Evolutionary conservation across 169 alveolate genomes (phyloP).

Genomic region (Perkinsus marinus): DNA sequence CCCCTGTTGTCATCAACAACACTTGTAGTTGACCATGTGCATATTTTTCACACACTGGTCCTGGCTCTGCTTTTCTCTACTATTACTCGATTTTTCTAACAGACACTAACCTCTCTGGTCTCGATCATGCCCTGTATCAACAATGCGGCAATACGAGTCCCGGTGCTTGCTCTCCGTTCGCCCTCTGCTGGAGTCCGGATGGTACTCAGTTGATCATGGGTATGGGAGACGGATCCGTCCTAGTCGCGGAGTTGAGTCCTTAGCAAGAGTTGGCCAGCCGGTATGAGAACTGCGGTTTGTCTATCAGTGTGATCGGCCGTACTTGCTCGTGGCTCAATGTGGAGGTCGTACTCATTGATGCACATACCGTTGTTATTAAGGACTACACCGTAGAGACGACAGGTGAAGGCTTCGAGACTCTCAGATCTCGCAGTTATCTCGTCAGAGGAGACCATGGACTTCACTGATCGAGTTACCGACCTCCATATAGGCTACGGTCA

Average conservation of each 20-base stretch:
- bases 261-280: slow-evolving; percentile 7
- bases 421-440: background rate
- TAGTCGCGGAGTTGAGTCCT: background rate
- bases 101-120: background rate
- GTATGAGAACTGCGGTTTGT: slow-evolving; percentile 34
- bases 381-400: slow-evolving; percentile 53
- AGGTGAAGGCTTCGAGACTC: background rate
- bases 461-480: slow-evolving; percentile 62
- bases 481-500: slow-evolving; percentile 50
- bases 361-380: slow-evolving; percentile 49
- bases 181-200: slow-evolving; percentile 56
- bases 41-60: background rate
- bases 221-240: slow-evolving; percentile 31
- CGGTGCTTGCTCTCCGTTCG: slow-evolving; percentile 9
- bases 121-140: slow-evolving; percentile 30
- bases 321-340: slow-evolving; percentile 53
- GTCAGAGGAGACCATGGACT: slow-evolving; percentile 49
- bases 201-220: slow-evolving; percentile 63
- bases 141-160: slow-evolving; percentile 4
- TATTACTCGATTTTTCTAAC: no score
- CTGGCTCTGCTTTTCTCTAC: no score
- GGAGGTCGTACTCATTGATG: slow-evolving; percentile 52
- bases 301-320: slow-evolving; percentile 58
- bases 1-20: background rate
- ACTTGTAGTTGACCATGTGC: background rate